phyloP scores from a whole-genome alignment of 768 basidiomycete species.

The Hydnomerulius pinastri region DNA sequence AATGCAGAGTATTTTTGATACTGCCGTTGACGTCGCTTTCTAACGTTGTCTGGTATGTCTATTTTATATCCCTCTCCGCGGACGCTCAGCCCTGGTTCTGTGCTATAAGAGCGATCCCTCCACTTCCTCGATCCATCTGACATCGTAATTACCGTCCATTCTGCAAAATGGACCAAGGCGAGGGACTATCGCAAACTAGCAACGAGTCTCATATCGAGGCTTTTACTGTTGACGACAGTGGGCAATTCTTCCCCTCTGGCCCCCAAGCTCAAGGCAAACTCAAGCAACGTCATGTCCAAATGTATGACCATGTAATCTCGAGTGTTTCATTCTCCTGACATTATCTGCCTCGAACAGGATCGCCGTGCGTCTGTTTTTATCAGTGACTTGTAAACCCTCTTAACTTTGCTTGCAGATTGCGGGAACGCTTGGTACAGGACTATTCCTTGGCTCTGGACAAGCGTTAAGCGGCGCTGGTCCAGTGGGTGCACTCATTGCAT shows the following conservation, averaged over 20 bases:
- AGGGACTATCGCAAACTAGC: not conserved
- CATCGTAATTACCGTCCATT: no score
- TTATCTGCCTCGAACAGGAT: constrained; percentile 42
- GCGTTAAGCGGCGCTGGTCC: constrained; percentile 64
- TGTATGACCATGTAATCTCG: constrained; percentile 42
- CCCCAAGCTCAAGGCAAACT: constrained; percentile 45
- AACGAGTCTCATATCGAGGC: not conserved
- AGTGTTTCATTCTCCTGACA: not conserved
- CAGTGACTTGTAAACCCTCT: not conserved
- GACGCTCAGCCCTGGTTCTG: no score
- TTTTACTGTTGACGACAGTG: not conserved
- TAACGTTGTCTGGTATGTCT: no score
- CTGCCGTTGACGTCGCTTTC: no score
- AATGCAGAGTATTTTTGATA: no score
- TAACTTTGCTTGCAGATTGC: constrained; percentile 48
- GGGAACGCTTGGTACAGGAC: constrained; percentile 73
- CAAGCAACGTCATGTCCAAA: constrained; percentile 78
- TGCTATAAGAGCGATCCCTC: no score
- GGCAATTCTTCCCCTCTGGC: no score
- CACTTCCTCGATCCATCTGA: no score
- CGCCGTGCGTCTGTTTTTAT: constrained; percentile 45
- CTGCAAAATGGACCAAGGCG: not conserved
- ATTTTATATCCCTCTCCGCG: no score
- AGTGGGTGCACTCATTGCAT: constrained; percentile 64
- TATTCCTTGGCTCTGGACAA: constrained; percentile 72